Percentiles rank a stretch among this genome's conserved stretches.
These are phyloP conservation scores for Orobanche coerulescens DNA, from an alignment of 257 asterid species.

Conservation along the genomic window DNA sequence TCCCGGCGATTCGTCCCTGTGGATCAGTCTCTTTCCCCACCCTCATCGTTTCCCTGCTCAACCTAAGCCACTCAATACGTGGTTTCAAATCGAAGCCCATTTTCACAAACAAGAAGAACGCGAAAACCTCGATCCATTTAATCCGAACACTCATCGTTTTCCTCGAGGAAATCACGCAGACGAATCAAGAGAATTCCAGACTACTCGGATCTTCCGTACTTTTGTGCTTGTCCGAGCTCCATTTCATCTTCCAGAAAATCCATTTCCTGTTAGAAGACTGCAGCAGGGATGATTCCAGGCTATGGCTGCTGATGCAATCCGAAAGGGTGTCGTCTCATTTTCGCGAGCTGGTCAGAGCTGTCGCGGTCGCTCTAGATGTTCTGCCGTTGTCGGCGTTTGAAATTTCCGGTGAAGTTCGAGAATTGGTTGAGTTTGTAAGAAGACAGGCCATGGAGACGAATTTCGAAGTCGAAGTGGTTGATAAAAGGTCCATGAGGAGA, in stretches of 20 bases:
- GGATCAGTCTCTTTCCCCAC: constrained; percentile 40
- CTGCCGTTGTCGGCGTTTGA: constrained; percentile 31
- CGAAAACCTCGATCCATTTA: constrained; percentile 37
- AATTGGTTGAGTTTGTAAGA: constrained; percentile 45
- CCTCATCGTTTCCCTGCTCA: constrained; percentile 43
- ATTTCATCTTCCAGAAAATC: constrained; percentile 66
- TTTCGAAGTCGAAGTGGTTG: constrained; percentile 45
- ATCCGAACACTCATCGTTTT: constrained; percentile 47
- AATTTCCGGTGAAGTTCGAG: constrained; percentile 40
- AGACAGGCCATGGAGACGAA: constrained; percentile 31
- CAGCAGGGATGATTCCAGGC: constrained; percentile 43
- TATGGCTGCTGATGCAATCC: constrained; percentile 50
- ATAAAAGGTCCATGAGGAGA: constrained; percentile 23
- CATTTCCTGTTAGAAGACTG: constrained; percentile 64
- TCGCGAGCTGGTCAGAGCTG: constrained; percentile 37
- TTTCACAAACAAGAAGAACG: constrained; percentile 49
- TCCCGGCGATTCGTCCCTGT: constrained; percentile 79
- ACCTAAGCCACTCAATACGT: constrained; percentile 35
- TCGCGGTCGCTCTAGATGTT: constrained; percentile 57
- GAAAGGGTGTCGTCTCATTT: constrained; percentile 44
- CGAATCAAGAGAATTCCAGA: constrained; percentile 2
- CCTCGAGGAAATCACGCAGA: constrained; percentile 38
- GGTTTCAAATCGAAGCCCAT: constrained; percentile 38
- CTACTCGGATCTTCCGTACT: constrained; percentile 14
- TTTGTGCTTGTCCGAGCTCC: constrained; percentile 63